Evolutionary conservation across 108 stramenopile species (phyloP).

Genomic region (Cyclotella sp.): DNA sequence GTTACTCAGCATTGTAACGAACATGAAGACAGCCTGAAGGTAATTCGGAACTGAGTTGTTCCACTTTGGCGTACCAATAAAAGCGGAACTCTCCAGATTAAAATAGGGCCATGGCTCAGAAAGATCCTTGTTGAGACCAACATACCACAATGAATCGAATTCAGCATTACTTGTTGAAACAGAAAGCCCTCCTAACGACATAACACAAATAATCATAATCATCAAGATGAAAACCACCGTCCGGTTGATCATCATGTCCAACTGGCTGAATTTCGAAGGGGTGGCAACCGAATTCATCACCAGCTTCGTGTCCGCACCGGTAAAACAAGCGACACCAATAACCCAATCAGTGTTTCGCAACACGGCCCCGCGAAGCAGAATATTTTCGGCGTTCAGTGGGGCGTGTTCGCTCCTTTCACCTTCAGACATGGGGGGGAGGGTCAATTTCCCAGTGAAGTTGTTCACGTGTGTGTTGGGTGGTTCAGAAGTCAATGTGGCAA

Average conservation of each 20-base stretch:
- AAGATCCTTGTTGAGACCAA: constrained; percentile 61
- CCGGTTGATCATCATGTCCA: constrained; percentile 86
- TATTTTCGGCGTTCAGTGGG: constrained; percentile 83
- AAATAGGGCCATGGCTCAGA: constrained; percentile 80
- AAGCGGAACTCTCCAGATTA: constrained; percentile 30
- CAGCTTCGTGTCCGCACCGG: constrained; percentile 95
- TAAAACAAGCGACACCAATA: constrained; percentile 93
- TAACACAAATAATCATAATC: constrained; percentile 77
- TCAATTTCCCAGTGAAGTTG: constrained; percentile 88
- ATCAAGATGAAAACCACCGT: constrained; percentile 85
- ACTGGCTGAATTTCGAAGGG: constrained; percentile 92
- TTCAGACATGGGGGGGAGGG: constrained; percentile 57
- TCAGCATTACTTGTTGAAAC: constrained; percentile 35
- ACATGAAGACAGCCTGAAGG: constrained; percentile 77
- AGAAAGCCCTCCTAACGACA: constrained; percentile 50
- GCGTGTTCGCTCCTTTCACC: constrained; percentile 61
- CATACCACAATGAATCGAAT: constrained; percentile 70
- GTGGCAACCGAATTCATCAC: constrained; percentile 90
- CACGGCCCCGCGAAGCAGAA: constrained; percentile 93
- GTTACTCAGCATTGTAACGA: constrained; percentile 84
- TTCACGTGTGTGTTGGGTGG: constrained; percentile 92
- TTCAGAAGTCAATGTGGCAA: constrained; percentile 78
- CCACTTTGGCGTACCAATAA: constrained; percentile 64
- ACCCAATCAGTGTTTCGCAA: constrained; percentile 97
- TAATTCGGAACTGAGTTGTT: constrained; percentile 55